phyloP scores from a whole-genome alignment of 2,329 filamentous ascomycete species.

The Phialocephala subalpina region DNA sequence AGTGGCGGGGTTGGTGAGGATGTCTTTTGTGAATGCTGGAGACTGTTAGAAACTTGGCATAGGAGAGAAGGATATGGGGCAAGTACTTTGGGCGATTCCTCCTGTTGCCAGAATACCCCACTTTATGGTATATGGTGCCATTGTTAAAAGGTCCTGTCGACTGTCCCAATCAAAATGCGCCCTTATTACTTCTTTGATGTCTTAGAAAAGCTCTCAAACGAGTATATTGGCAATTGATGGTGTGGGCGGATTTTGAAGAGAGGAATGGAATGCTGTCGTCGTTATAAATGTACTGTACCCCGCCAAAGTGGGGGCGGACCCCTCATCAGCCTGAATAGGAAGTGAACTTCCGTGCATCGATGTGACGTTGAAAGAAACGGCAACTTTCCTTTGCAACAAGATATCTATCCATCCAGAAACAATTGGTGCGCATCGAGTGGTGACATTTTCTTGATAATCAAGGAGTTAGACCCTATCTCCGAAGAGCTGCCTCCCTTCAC shows the following conservation, averaged over 20 bases:
- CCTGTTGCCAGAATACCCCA: conserved; percentile 48
- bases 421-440: conserved; percentile 20
- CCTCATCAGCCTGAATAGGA: conserved; percentile 17
- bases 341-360: background rate
- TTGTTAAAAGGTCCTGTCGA: background rate
- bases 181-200: background rate
- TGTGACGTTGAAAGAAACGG: conserved; percentile 20
- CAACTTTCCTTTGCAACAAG: background rate
- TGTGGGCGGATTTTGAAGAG: background rate
- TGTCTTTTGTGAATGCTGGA: conserved; percentile 66
- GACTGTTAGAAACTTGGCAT: background rate
- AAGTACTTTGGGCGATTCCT: conserved; percentile 46
- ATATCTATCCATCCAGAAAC: background rate
- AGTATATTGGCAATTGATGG: background rate
- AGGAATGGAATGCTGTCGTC: background rate
- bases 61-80: background rate
- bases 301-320: background rate
- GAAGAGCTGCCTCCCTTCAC: background rate
- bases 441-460: conserved; percentile 9
- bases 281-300: conserved; percentile 6
- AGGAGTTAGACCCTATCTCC: background rate
- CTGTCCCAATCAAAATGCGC: background rate
- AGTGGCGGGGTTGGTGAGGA: conserved; percentile 66
- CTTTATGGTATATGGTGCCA: conserved; percentile 38
- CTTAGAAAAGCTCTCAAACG: background rate